Conservation (phyloP, 331 rosid genomes). For the Malus hybrid region DNA sequence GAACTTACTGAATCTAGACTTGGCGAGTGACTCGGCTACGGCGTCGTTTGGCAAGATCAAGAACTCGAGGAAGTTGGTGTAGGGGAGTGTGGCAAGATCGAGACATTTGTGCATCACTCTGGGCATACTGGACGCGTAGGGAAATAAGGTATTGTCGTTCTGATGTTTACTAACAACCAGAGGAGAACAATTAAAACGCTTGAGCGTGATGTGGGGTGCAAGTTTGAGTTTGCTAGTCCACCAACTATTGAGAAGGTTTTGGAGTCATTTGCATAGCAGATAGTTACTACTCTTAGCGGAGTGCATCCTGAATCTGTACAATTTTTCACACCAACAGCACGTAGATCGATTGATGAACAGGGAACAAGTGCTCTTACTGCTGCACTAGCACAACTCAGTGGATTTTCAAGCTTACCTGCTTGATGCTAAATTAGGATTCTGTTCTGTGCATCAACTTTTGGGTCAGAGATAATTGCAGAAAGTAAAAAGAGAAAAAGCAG, state of each 20-base stretch:
- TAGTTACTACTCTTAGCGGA: slow-evolving; percentile 65
- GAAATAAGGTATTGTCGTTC: slow-evolving; percentile 71
- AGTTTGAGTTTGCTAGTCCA: slow-evolving; percentile 23
- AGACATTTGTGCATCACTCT: slow-evolving; percentile 96
- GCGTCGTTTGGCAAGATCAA: slow-evolving; percentile 39
- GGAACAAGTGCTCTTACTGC: slow-evolving; percentile 87
- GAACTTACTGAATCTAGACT: slow-evolving; percentile 71
- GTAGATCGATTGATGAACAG: slow-evolving; percentile 67
- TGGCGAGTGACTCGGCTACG: slow-evolving; percentile 32
- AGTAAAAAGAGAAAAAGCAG: too few species aligned
- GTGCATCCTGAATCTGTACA: slow-evolving; percentile 82
- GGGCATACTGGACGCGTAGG: slow-evolving; percentile 99
- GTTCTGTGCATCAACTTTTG: too few species aligned
- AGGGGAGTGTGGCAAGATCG: slow-evolving; percentile 59
- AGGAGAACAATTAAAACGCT: slow-evolving; percentile 91
- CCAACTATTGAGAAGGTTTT: slow-evolving; percentile 65
- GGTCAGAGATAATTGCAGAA: too few species aligned
- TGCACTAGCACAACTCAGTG: slow-evolving; percentile 92
- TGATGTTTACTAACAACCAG: slow-evolving; percentile 86
- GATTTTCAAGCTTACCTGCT: slow-evolving; percentile 85
- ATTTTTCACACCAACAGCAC: slow-evolving; percentile 84
- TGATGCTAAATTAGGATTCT: slow-evolving; percentile 55
- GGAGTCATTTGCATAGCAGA: slow-evolving; percentile 83
- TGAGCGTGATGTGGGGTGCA: slow-evolving; percentile 80
- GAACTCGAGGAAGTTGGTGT: slow-evolving; percentile 50